Base-by-base conservation (phyloP, 805 yeast species). In the Metschnikowia similis region DNA sequence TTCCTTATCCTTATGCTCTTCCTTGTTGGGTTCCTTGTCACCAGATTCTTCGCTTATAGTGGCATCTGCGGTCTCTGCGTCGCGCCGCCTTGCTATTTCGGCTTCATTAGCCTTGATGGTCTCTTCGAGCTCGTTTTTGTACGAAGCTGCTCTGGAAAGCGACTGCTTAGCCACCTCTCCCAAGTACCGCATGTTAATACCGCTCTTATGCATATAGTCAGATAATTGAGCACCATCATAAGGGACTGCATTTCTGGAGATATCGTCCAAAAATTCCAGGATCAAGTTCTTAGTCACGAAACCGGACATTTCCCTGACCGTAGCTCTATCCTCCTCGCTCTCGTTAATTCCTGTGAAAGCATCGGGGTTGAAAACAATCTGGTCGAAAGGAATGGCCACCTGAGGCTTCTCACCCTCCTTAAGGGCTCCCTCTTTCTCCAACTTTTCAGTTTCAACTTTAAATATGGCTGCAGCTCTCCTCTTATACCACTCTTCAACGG, bases 401-500 rank as follows among this genome's bases (percentile, higher is more conserved):
- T 77, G 73, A 29, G 80, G 79, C 54, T 79, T 74, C 39, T 70
- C 68, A 27, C 71, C 75, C 5, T 69, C 71, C 27, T 64, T 61
- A 16, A 49, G 55, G 7, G 67, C 72, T 5, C 66, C 71, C 45
- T 68, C 70, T 49, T 65, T 61, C 48, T 75, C 74, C 49, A 72
- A 71, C 29, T 53, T 49, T 49, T 80, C 82, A 39, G 82, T 71
- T 59, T 81, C 81, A 1, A 63, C 69, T 51, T 76, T 76, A 54
- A 83, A 65, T 42, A 74, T 72, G 17, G 71, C 73, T 13, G 86
- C 79, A 2, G 86, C 77, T 62, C 84, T 81, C 51, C 81, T 67
- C 62, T 80, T 80, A 85, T 94, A 89, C 97, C 96, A 92, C 59
- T 84, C 88, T 57, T 84, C 92, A 43, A 92, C 82, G 14, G 96